These are phyloP conservation scores for Globisporangium acanthophoron DNA, from an alignment of 352 stramenopile genomes.

Conservation along the genomic window DNA sequence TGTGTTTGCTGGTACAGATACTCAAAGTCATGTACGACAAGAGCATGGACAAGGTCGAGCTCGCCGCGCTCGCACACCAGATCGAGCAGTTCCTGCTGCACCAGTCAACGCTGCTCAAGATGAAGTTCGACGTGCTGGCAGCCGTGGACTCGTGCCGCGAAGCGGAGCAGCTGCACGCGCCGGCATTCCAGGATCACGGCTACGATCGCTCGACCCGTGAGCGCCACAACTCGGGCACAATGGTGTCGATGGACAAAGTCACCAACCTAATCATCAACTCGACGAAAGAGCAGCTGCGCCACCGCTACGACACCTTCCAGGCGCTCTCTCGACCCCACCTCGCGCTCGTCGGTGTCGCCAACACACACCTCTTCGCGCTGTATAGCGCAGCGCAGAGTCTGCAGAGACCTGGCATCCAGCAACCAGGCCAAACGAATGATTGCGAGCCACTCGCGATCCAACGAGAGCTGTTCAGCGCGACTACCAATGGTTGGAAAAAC, in stretches of 20 bases:
- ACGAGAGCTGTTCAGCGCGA: conserved; percentile 1
- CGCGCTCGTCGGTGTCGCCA: conserved; percentile 16
- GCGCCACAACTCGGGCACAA: too few relatives aligned
- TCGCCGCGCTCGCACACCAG: conserved; percentile 6
- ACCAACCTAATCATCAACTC: conserved; percentile 14
- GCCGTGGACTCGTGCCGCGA: conserved; percentile 10
- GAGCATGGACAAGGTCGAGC: conserved; percentile 8
- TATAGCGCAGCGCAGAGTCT: conserved; percentile 22
- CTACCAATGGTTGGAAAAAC: neutral
- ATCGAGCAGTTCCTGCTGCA: conserved; percentile 30
- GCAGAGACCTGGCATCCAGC: conserved; percentile 1
- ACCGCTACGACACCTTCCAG: conserved; percentile 14
- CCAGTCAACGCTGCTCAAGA: conserved; percentile 24
- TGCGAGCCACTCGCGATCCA: neutral
- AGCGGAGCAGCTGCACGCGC: conserved; percentile 11
- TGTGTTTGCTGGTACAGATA: conserved; percentile 11
- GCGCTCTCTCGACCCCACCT: conserved; percentile 12
- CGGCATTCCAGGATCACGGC: neutral
- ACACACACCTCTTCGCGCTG: conserved; percentile 27
- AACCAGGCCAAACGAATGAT: neutral
- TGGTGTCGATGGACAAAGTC: conserved; percentile 1
- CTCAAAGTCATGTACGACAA: conserved; percentile 24
- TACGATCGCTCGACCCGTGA: neutral
- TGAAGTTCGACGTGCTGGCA: conserved; percentile 24
- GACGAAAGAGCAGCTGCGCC: conserved; percentile 13